Evolutionary conservation across 1,284 basidiomycete species (phyloP).

Genomic region (Trametes versicolor): DNA sequence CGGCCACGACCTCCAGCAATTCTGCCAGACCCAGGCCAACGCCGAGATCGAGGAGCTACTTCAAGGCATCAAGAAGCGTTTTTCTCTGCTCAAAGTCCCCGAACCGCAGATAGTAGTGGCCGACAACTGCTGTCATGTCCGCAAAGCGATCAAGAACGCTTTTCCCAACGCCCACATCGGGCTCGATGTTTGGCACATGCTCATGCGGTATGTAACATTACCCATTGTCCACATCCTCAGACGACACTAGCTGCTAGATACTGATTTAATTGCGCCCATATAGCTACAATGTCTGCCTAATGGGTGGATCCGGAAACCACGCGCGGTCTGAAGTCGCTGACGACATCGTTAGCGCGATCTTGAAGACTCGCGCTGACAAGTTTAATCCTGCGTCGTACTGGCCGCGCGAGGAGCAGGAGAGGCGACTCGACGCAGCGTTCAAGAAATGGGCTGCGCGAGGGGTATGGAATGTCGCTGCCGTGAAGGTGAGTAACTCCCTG

Average conservation of each 20-base stretch:
- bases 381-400: constrained; percentile 29
- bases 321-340: constrained; percentile 18
- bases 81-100: constrained; percentile 20
- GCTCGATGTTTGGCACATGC: constrained; percentile 29
- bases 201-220: constrained; percentile 20
- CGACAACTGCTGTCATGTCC: constrained; percentile 40
- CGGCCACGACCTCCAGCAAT: not conserved
- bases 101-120: constrained; percentile 32
- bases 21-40: constrained; percentile 3
- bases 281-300: not conserved
- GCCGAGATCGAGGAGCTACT: constrained; percentile 30
- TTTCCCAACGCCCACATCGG: constrained; percentile 18
- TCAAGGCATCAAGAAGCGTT: constrained; percentile 26
- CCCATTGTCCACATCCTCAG: not conserved
- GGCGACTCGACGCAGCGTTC: constrained; percentile 12
- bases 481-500: not conserved
- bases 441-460: constrained; percentile 16
- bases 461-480: constrained; percentile 34
- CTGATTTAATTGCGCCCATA: not conserved
- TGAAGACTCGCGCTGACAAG: constrained; percentile 30
- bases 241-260: too few species aligned
- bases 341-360: constrained; percentile 29
- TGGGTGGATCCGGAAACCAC: constrained; percentile 16
- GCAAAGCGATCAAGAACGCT: constrained; percentile 14
- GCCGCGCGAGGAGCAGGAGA: constrained; percentile 30